Evolutionary conservation across 1,139 yeast genomes (phyloP), one percentile per base, ranked within the genome.

Genomic region (Wickerhamomyces sp.): DNA sequence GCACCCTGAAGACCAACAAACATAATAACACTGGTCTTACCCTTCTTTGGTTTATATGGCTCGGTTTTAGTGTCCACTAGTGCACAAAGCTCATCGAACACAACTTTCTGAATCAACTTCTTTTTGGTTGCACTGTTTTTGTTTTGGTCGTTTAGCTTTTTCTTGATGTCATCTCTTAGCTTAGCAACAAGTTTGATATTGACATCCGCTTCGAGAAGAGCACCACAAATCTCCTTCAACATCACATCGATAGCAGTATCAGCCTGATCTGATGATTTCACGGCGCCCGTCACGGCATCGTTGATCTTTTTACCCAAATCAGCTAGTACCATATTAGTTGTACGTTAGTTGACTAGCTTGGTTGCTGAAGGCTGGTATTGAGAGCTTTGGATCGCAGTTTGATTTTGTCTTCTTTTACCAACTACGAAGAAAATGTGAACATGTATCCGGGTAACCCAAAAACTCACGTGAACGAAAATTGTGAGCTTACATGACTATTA

Each of bases 1-100:
- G 97, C 94, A 66, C 98, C 98, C 59, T 93, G 98, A 44, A 91
- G 70, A 54, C 98, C 98, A 38, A 91, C 98, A 71, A 91, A 85
- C 98, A 91, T 91, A 46, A 91, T 83, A 19, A 89, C 85, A 49
- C 74, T 77, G 7, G 75, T 55, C 49, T 72, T 70, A 42, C 79
- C 78, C 65, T 89, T 89, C 64, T 83, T 83, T 26, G 97, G 97
- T 59, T 84, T 84, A 54, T 81, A 93, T 6, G 89, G 82, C 45
- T 72, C 75, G 5, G 54, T 54, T 31, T 64, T 52, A 30, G 78
- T 73, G 52, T 88, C 97, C 13, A 91, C 96, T 31, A 91, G 68
- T 4, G 75, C 77, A 54, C 91, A 85, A 36, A 91, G 71, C 62
- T 91, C 97, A 56, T 91, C 98, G 58, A 82, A 91, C 23, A 91